Percentiles rank a stretch among this genome's conserved stretches.
phyloP scores from a whole-genome alignment of 169 alveolate species.

The Pseudocohnilembus persalinus region DNA sequence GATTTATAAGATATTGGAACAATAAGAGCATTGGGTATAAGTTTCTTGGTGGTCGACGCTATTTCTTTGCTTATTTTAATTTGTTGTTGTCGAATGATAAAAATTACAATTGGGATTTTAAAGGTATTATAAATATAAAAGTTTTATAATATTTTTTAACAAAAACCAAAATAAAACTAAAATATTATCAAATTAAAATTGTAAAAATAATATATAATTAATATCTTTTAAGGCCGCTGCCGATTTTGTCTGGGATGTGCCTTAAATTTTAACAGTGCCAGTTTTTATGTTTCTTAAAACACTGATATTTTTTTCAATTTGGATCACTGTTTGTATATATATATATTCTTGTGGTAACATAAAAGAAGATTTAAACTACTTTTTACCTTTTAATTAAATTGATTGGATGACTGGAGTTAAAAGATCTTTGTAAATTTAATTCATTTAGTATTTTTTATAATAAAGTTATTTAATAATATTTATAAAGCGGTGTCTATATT shows the following conservation, averaged over 20 bases:
- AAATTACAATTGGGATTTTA: conserved; percentile 11
- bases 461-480: too few species aligned
- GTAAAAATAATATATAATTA: too few species aligned
- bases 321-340: conserved; percentile 6
- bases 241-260: conserved; percentile 15
- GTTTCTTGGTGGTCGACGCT: not conserved
- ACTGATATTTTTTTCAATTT: not conserved
- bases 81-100: conserved; percentile 8
- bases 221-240: too few species aligned
- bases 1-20: not conserved
- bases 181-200: too few species aligned
- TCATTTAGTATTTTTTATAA: too few species aligned
- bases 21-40: not conserved
- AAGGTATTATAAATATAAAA: too few species aligned
- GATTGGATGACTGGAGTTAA: conserved; percentile 21
- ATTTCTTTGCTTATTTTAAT: conserved; percentile 4
- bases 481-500: not conserved
- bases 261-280: conserved; percentile 5
- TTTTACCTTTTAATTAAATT: conserved; percentile 1
- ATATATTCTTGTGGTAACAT: conserved; percentile 16
- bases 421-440: conserved; percentile 2
- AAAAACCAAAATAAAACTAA: too few species aligned
- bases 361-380: not conserved
- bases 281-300: not conserved
- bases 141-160: too few species aligned